A percentile compares a stretch with the other conserved stretches of the same genome.
These are phyloP conservation scores for Rhodotorula sp. DNA, from an alignment of 1,284 basidiomycete genomes.

Conservation along the genomic window DNA sequence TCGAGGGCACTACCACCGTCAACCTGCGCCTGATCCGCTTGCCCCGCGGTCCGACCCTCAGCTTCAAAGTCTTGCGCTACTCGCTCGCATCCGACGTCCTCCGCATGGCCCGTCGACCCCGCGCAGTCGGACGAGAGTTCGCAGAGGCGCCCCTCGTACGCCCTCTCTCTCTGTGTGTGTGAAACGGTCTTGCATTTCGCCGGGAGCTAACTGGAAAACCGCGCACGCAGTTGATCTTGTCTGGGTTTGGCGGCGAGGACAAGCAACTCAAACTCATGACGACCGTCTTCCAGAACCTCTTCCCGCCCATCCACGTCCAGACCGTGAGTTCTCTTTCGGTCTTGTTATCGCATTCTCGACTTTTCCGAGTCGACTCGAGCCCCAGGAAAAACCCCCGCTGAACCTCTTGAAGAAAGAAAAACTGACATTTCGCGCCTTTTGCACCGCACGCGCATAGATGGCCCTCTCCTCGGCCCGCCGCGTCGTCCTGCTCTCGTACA, in stretches of 20 bases:
- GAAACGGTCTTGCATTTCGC: too few species aligned
- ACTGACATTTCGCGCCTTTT: conserved; percentile 49
- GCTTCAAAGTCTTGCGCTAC: conserved; percentile 88
- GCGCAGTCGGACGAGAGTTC: conserved; percentile 78
- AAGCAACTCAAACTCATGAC: conserved; percentile 55
- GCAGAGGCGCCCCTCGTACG: conserved; percentile 81
- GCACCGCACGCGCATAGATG: conserved; percentile 53
- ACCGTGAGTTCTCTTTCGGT: too few species aligned
- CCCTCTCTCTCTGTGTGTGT: too few species aligned
- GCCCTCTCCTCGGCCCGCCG: conserved; percentile 79
- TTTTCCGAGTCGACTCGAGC: too few species aligned
- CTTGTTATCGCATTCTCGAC: too few species aligned
- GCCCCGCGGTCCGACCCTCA: conserved; percentile 90
- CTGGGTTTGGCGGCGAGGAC: conserved; percentile 53
- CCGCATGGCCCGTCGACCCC: conserved; percentile 64
- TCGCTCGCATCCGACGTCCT: conserved; percentile 81
- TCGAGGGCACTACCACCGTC: conserved; percentile 74
- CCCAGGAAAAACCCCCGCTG: conserved; percentile 10
- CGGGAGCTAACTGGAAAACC: background rate
- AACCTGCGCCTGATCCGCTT: conserved; percentile 80
- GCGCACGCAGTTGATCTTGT: conserved; percentile 51
- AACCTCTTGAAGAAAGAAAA: too few species aligned
- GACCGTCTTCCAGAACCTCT: conserved; percentile 57
- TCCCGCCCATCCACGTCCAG: conserved; percentile 56
- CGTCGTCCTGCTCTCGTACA: conserved; percentile 90